A percentile compares a stretch with the other conserved stretches of the same genome.
Evolutionary conservation across 1,284 basidiomycete species (phyloP).

Genomic region (Malassezia arunalokei): DNA sequence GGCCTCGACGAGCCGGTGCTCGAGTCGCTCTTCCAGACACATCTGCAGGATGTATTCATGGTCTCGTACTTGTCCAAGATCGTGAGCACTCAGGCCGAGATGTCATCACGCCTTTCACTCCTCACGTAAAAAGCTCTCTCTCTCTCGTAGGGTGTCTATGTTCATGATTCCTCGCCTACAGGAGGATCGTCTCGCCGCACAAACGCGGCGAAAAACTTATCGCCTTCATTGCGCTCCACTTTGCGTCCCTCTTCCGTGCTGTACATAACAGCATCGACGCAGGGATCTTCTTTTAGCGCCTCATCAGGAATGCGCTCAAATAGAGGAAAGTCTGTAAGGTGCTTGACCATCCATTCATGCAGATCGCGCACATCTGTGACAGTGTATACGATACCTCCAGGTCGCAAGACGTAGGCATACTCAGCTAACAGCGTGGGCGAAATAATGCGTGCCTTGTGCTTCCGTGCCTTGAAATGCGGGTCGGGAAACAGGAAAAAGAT

Average conservation of each 20-base stretch:
- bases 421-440: slow-evolving; percentile 80
- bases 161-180: slow-evolving; percentile 16
- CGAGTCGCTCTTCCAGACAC: slow-evolving; percentile 41
- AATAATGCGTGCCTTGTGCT: slow-evolving; percentile 92
- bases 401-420: slow-evolving; percentile 82
- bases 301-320: slow-evolving; percentile 67
- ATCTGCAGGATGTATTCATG: slow-evolving; percentile 71
- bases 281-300: slow-evolving; percentile 50
- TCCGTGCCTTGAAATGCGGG: slow-evolving; percentile 94
- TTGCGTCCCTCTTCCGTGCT: slow-evolving; percentile 85
- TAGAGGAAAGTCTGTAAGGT: slow-evolving; percentile 71
- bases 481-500: slow-evolving; percentile 98
- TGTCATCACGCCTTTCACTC: slow-evolving; percentile 75
- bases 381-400: slow-evolving; percentile 88
- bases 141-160: background rate
- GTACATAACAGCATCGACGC: slow-evolving; percentile 34
- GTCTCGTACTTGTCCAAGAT: slow-evolving; percentile 89
- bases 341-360: slow-evolving; percentile 86
- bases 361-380: slow-evolving; percentile 94
- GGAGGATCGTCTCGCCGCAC: slow-evolving; percentile 43
- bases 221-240: slow-evolving; percentile 77
- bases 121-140: slow-evolving; percentile 49
- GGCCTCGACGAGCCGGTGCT: slow-evolving; percentile 33
- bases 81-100: slow-evolving; percentile 83
- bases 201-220: slow-evolving; percentile 80